Evolutionary conservation across 2,329 filamentous ascomycete species (phyloP), one percentile per base, ranked within the genome.

Genomic region (Dryadomyces quercus-mongolicae): DNA sequence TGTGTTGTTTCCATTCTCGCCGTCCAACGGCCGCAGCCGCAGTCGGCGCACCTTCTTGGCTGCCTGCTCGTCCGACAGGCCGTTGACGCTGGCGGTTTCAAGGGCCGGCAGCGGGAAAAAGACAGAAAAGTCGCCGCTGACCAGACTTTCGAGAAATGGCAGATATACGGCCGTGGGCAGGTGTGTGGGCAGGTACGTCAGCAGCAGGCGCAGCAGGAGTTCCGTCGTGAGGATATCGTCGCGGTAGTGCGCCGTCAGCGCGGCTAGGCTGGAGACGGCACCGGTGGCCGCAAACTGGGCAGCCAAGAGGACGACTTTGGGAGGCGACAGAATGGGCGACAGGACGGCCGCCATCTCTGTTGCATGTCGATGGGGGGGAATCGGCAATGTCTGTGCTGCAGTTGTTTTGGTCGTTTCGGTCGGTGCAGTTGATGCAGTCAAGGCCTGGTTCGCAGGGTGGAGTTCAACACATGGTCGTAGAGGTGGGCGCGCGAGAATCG

Each of bases 161-260:
- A 80, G 71, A 64, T 91, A 91, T 48, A 72, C 65, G n/a, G 68
- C 68, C 5, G 88, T 81, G 5, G 78, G 77, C 5, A 81, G 64
- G 46, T 78, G 84, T 67, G 92, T 87, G 25, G 89, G 88, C 1
- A 94, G 74, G 64, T 85, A 88, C 20, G 84, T 88, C 48, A 94
- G 75, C 21, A 94, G 70, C 53, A 93, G 82, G 47, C 85, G 82
- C 55, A 93, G 73, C 22, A 88, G 65, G 15, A 89, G 70, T 55
- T 86, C 80, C 47, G 78, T 75, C 31, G 77, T 74, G 54, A 93
- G 72, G 42, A 83, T 74, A 54, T 76, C 71, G 53, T 70, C 68
- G 12, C 42, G 42, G 60, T 86, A 71, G 43, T 74, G 71, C 21
- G 76, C 72, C 52, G 80, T 75, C 58, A 93, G 72, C 53, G 72